Evolutionary conservation across 305 asterid genomes (phyloP), one percentile per base, ranked within the genome.

Genomic region (Fraxinus baroniana): DNA sequence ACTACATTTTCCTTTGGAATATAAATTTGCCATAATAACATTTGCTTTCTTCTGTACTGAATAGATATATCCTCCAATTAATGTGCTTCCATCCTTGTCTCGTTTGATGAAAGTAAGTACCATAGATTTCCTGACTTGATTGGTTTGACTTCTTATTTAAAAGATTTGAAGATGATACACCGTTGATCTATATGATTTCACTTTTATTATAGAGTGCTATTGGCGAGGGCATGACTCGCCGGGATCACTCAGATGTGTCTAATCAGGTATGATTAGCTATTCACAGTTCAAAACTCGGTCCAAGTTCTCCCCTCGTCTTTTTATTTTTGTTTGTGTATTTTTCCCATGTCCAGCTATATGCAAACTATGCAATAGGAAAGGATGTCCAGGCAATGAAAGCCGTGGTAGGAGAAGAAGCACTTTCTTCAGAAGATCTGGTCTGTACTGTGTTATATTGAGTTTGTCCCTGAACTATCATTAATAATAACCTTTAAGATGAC

Each of bases 371-470:
- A 85, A 95, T 95, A 71, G 99, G 99, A 74, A 95, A 95, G 92
- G 99, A 94, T 90, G 98, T 96, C 83, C 99, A 96, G 91, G 98
- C 99, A 85, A 96, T 96, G 99, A 96, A 96, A 91, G 98, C 99
- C 80, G 99, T 96, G 86, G 99, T 96, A 9, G 99, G 99, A 90
- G 99, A 96, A 88, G 99, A 96, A 92, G 99, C 99, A 15, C 95
- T 96, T 80, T 96, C 99, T 84, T 96, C 99, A 15, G 99, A 96
- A 89, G 99, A 93, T 88, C 92, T 96, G 97, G 99, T 96, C 4
- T 71, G 94, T 90, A 8, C 64, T 28, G 4, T 70, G 37, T 18
- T 32, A 70, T 12, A 70, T 15, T 70, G 22, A 70, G 41, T 32
- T 32, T 70, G 22, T 70, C 2, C 44, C 76, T 70, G 74, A 66